Conservation (phyloP, 495 filamentous ascomycete species). For the Lasiosphaeriaceae sp. region DNA sequence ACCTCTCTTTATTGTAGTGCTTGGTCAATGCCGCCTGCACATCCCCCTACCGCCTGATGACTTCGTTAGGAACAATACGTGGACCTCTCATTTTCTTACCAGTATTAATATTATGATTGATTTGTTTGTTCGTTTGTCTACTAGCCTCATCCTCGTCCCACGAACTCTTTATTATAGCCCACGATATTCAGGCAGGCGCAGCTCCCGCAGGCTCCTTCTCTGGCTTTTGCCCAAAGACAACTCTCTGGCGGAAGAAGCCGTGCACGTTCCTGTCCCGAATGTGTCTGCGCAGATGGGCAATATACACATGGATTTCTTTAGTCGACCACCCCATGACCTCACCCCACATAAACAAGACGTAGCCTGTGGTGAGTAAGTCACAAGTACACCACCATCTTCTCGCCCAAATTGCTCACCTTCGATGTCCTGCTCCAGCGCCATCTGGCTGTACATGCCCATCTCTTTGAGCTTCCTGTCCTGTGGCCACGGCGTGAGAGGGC, state of each 20-base stretch:
- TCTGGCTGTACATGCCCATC: constrained; percentile 33
- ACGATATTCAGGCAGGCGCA: neutral
- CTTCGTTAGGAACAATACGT: too few relatives aligned
- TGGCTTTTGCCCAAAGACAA: constrained; percentile 33
- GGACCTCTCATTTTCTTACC: too few relatives aligned
- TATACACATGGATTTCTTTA: constrained; percentile 12
- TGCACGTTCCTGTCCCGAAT: constrained; percentile 16
- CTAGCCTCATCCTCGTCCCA: neutral
- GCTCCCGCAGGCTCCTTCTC: constrained; percentile 4
- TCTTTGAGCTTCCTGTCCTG: constrained; percentile 44
- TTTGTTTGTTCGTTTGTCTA: too few relatives aligned
- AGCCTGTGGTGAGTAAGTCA: constrained; percentile 14
- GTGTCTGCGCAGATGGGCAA: constrained; percentile 16
- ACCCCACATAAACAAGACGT: constrained; percentile 29
- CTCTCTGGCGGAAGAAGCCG: constrained; percentile 13
- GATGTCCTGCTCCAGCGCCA: constrained; percentile 23
- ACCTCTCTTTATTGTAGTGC: too few relatives aligned
- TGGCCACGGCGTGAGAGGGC: neutral
- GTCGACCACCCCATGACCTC: constrained; percentile 27
- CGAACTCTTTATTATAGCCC: neutral
- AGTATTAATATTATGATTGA: too few relatives aligned
- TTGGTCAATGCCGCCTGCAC: too few relatives aligned
- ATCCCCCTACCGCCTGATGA: too few relatives aligned
- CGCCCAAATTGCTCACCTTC: constrained; percentile 18
- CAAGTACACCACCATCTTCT: too few relatives aligned